Evolutionary conservation across 2,329 filamentous ascomycete genomes (phyloP).

Genomic region (Cordyceps sp.): DNA sequence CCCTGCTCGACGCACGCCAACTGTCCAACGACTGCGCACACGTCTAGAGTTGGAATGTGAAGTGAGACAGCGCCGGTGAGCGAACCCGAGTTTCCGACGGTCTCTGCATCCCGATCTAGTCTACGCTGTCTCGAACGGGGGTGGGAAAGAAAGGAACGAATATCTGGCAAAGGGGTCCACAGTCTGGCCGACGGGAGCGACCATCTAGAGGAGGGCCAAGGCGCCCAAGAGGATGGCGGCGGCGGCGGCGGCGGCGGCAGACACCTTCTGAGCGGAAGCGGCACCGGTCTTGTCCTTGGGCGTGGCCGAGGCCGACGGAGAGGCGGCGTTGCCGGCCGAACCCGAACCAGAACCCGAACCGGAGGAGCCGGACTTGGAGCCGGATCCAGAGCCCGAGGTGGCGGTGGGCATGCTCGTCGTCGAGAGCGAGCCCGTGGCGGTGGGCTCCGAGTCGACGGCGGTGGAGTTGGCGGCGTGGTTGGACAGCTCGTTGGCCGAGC

Average conservation of each 20-base stretch:
- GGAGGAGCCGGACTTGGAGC: background rate
- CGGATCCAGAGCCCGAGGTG: slow-evolving; percentile 2
- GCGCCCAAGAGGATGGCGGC: background rate
- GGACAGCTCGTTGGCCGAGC: slow-evolving; percentile 4
- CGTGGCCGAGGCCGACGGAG: slow-evolving; percentile 1
- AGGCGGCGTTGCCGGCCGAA: slow-evolving; percentile 1
- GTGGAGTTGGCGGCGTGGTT: slow-evolving; percentile 1
- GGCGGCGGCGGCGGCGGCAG: background rate
- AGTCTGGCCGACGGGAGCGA: background rate
- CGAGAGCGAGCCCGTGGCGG: slow-evolving; percentile 1
- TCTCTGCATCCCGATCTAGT: too few relatives aligned
- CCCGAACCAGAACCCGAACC: slow-evolving; percentile 1
- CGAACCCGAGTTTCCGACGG: too few relatives aligned
- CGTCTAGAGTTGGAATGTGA: too few relatives aligned
- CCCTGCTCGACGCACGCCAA: too few relatives aligned
- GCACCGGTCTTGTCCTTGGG: background rate
- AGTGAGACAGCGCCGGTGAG: too few relatives aligned
- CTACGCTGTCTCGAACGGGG: too few relatives aligned
- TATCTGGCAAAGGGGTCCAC: too few relatives aligned
- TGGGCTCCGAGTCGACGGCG: slow-evolving; percentile 1
- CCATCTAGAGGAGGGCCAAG: background rate
- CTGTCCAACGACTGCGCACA: too few relatives aligned
- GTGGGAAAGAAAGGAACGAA: too few relatives aligned
- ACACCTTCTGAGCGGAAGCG: too few relatives aligned
- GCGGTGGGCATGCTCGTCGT: slow-evolving; percentile 1